phyloP scores from a whole-genome alignment of 1,284 basidiomycete genomes.

The Ustilago shanxiensis region DNA sequence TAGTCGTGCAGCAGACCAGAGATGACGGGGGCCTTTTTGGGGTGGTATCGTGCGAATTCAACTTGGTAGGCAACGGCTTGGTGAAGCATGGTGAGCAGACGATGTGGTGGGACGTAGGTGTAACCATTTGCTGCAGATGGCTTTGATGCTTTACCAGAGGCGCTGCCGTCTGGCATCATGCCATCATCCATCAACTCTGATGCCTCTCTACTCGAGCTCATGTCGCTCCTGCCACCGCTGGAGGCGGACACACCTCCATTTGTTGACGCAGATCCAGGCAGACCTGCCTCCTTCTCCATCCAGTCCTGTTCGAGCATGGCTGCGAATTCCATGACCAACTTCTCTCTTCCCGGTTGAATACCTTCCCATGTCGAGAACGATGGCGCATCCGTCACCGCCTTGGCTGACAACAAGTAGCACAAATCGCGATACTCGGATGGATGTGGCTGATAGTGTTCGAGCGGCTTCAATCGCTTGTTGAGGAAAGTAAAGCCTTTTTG shows the following conservation, averaged over 20 bases:
- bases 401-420: constrained; percentile 71
- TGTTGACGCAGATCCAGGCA: constrained; percentile 32
- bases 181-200: constrained; percentile 41
- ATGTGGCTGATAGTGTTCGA: constrained; percentile 73
- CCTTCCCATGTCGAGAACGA: constrained; percentile 73
- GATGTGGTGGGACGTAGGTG: constrained; percentile 70
- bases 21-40: constrained; percentile 67
- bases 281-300: constrained; percentile 50
- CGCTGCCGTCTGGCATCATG: constrained; percentile 22
- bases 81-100: constrained; percentile 71
- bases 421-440: constrained; percentile 73
- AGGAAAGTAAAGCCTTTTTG: constrained; percentile 73
- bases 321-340: constrained; percentile 69
- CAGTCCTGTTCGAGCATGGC: constrained; percentile 64
- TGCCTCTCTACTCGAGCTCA: constrained; percentile 12
- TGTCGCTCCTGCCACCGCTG: constrained; percentile 8
- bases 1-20: constrained; percentile 64
- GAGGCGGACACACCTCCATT: neutral
- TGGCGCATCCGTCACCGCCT: constrained; percentile 72
- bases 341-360: constrained; percentile 71
- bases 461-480: constrained; percentile 72
- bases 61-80: constrained; percentile 73
- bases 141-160: constrained; percentile 13
- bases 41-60: constrained; percentile 67
- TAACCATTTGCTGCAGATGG: constrained; percentile 24